Conservation (phyloP, 2,329 filamentous ascomycete genomes). For the Alternaria brassicae region DNA sequence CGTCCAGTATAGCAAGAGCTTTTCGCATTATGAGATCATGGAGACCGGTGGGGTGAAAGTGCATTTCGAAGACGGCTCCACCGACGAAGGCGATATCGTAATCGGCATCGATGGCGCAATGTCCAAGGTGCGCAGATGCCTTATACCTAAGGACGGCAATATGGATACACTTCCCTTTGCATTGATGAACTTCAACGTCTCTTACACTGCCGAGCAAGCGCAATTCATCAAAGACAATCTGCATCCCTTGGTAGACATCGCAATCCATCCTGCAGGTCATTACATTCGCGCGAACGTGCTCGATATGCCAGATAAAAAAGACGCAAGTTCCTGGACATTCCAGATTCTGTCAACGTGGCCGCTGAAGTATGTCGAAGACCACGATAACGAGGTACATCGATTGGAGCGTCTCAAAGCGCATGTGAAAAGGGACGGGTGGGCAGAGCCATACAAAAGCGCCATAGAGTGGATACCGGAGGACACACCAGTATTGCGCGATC, state of each 20-base stretch:
- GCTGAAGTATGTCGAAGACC: conserved; percentile 34
- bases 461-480: conserved; percentile 45
- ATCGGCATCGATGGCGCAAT: conserved; percentile 40
- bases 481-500: conserved; percentile 38
- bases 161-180: conserved; percentile 38
- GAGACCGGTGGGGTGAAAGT: conserved; percentile 36
- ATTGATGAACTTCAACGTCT: conserved; percentile 42
- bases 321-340: conserved; percentile 47
- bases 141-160: conserved; percentile 26
- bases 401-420: conserved; percentile 38
- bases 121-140: conserved; percentile 35
- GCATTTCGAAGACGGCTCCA: conserved; percentile 35
- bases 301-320: conserved; percentile 41
- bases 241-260: conserved; percentile 43
- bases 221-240: conserved; percentile 33
- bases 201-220: conserved; percentile 35
- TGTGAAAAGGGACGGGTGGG: conserved; percentile 37
- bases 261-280: conserved; percentile 41
- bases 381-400: conserved; percentile 35
- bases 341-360: conserved; percentile 45
- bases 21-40: conserved; percentile 22
- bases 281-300: conserved; percentile 43
- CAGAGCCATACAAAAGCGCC: conserved; percentile 44
- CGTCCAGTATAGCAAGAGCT: conserved; percentile 39
- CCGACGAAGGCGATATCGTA: conserved; percentile 28